A percentile compares a stretch with the other conserved stretches of the same genome.
These are phyloP conservation scores for Phytophthora palmivora DNA, from an alignment of 352 stramenopile genomes.

Conservation along the genomic window DNA sequence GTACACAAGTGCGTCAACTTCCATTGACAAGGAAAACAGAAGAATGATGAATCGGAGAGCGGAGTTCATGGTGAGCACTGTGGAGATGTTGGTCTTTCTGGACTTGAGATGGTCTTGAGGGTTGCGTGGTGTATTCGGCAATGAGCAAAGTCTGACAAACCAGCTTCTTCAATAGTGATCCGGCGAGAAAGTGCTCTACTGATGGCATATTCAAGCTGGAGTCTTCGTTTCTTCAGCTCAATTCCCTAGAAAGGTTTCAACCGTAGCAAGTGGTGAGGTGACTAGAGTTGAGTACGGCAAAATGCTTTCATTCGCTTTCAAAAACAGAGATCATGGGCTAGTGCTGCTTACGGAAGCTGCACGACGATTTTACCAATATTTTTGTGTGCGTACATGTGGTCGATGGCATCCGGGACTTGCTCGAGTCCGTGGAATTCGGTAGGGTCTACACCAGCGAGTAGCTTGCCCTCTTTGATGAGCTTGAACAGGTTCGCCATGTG, in stretches of 20 bases:
- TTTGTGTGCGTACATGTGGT: slow-evolving; percentile 71
- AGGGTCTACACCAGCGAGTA: slow-evolving; percentile 49
- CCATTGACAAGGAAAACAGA: slow-evolving; percentile 3
- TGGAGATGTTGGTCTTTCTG: slow-evolving; percentile 5
- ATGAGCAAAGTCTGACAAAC: slow-evolving; percentile 5
- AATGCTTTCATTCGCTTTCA: too few species aligned
- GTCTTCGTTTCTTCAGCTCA: too few species aligned
- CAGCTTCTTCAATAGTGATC: neutral
- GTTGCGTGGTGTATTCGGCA: slow-evolving; percentile 10
- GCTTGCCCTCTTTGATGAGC: slow-evolving; percentile 55
- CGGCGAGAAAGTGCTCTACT: slow-evolving; percentile 25
- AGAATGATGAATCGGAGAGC: slow-evolving; percentile 8
- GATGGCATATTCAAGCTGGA: neutral
- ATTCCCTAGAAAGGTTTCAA: slow-evolving; percentile 4
- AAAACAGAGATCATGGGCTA: too few species aligned
- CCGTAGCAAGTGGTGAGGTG: too few species aligned
- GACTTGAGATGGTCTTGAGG: slow-evolving; percentile 10
- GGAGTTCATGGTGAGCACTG: slow-evolving; percentile 16
- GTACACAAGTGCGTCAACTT: slow-evolving; percentile 1
- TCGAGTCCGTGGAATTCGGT: slow-evolving; percentile 57
- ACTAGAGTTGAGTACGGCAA: too few species aligned
- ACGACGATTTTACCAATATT: slow-evolving; percentile 83
- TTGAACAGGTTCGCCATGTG: slow-evolving; percentile 55
- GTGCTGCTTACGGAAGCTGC: slow-evolving; percentile 42
- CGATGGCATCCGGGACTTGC: slow-evolving; percentile 54